Base-by-base conservation (phyloP, 179 eudicot genomes). In the Amaranthus tricolor region DNA sequence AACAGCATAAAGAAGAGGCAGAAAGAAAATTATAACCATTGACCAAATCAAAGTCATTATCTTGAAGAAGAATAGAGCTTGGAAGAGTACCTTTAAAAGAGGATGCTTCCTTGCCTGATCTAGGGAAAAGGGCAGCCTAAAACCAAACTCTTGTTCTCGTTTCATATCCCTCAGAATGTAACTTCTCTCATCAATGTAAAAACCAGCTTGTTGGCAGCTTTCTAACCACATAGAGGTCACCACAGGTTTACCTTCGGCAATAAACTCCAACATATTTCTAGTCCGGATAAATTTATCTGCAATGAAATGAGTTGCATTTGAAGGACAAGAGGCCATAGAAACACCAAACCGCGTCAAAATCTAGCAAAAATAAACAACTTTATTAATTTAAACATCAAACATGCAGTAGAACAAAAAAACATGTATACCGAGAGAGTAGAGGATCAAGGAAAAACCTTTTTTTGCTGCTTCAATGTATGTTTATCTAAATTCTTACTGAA, bases 181-280 rank as follows among this genome's bases (percentile, higher is more conserved):
- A 66, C 82, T 88, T 61, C 80, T 84, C 84, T 90, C 93, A 78
- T 90, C 93, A 65, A 89, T 90, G 70, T 77, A 84, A 83, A 83
- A 85, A 57, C 86, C 85, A 56, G 95, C 91, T 80, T 85, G 89
- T 66, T 86, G 87, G 55, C 97, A 92, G 76, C 91, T 89, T 74
- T 90, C 93, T 66, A 92, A 91, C 97, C 97, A 92, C 70, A 78
- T 60, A 76, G 79, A 91, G 48, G 96, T 90, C 55, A 92, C 91
- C 71, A 92, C 93, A 65, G 93, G 90, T 76, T 88, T 92, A 14
- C 96, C 97, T 50, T 51, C 77, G 72, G 97, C 97, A 68, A 92
- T 89, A 62, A 88, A 87, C 84, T 87, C 91, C 73, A 90, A 70
- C 96, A 92, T 90, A 82, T 92, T 90, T 75, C 88, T 90, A 13